These are phyloP conservation scores for Platismatia glauca DNA, from an alignment of 495 filamentous ascomycete species.

Conservation along the genomic window DNA sequence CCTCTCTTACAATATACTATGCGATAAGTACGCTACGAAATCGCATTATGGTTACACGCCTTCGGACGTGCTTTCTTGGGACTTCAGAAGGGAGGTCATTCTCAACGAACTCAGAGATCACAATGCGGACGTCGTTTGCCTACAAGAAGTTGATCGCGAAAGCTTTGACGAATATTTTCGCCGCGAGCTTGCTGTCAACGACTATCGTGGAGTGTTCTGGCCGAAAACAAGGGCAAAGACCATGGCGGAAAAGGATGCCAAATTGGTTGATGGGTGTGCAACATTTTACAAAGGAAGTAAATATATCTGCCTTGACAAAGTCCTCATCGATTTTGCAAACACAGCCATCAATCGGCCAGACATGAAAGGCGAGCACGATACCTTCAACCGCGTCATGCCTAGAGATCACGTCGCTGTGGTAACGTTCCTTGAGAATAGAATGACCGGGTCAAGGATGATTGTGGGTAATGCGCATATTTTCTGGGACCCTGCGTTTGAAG, in stretches of 20 bases:
- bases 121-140: slow-evolving; percentile 77
- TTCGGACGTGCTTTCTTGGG: slow-evolving; percentile 68
- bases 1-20: slow-evolving; percentile 88
- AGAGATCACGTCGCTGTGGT: slow-evolving; percentile 91
- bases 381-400: slow-evolving; percentile 96
- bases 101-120: slow-evolving; percentile 70
- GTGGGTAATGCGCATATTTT: slow-evolving; percentile 88
- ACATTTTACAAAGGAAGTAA: slow-evolving; percentile 91
- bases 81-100: slow-evolving; percentile 72
- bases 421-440: slow-evolving; percentile 80
- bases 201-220: slow-evolving; percentile 90
- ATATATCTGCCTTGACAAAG: slow-evolving; percentile 87
- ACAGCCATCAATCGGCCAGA: slow-evolving; percentile 86
- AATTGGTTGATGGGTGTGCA: slow-evolving; percentile 85
- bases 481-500: slow-evolving; percentile 82
- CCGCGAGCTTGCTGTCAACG: slow-evolving; percentile 66
- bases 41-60: slow-evolving; percentile 84
- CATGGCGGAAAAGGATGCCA: slow-evolving; percentile 81
- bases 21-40: slow-evolving; percentile 79
- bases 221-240: slow-evolving; percentile 79
- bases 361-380: slow-evolving; percentile 90
- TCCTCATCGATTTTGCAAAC: slow-evolving; percentile 83
- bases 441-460: slow-evolving; percentile 79
- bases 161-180: slow-evolving; percentile 85
- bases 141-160: slow-evolving; percentile 87